Percentiles rank a stretch among this genome's conserved stretches.
Evolutionary conservation across 2,329 filamentous ascomycete species (phyloP).

Genomic region (Zymoseptoria passerinii): DNA sequence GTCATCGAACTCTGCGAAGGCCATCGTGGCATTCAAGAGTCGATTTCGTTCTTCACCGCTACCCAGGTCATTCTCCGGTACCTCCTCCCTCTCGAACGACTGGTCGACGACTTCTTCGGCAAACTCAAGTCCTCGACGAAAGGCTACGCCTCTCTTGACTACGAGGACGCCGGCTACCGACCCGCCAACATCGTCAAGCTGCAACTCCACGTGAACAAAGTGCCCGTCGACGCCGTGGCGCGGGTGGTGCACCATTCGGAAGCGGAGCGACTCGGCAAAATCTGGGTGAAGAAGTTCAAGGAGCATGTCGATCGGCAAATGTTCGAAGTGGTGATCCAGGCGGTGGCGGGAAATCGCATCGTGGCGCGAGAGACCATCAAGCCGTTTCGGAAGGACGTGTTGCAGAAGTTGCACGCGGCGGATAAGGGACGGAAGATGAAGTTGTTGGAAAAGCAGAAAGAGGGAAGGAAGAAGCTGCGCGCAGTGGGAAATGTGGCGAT

Average conservation of each 20-base stretch:
- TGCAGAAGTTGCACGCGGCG: slow-evolving; percentile 85
- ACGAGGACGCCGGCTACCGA: slow-evolving; percentile 88
- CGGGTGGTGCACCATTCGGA: slow-evolving; percentile 79
- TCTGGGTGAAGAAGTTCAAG: slow-evolving; percentile 94
- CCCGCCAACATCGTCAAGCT: slow-evolving; percentile 75
- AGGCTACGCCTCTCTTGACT: slow-evolving; percentile 91
- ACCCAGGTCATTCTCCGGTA: slow-evolving; percentile 95
- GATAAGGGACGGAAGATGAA: slow-evolving; percentile 78
- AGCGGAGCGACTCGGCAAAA: slow-evolving; percentile 67
- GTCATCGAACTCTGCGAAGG: slow-evolving; percentile 91
- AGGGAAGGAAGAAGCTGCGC: slow-evolving; percentile 78
- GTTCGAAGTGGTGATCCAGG: slow-evolving; percentile 95
- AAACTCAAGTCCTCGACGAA: slow-evolving; percentile 91
- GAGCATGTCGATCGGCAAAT: slow-evolving; percentile 93
- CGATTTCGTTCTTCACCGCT: slow-evolving; percentile 81
- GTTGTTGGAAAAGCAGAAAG: slow-evolving; percentile 92
- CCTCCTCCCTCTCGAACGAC: slow-evolving; percentile 73
- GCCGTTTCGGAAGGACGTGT: slow-evolving; percentile 90
- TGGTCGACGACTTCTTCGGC: slow-evolving; percentile 96
- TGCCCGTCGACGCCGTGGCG: slow-evolving; percentile 88
- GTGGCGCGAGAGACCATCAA: slow-evolving; percentile 92
- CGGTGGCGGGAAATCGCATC: slow-evolving; percentile 70
- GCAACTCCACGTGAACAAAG: slow-evolving; percentile 87
- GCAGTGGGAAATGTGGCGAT: slow-evolving; percentile 86
- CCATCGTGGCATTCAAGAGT: slow-evolving; percentile 79